Base-by-base conservation (phyloP, 1,139 yeast species). In the Suhomyces coccinellae region DNA sequence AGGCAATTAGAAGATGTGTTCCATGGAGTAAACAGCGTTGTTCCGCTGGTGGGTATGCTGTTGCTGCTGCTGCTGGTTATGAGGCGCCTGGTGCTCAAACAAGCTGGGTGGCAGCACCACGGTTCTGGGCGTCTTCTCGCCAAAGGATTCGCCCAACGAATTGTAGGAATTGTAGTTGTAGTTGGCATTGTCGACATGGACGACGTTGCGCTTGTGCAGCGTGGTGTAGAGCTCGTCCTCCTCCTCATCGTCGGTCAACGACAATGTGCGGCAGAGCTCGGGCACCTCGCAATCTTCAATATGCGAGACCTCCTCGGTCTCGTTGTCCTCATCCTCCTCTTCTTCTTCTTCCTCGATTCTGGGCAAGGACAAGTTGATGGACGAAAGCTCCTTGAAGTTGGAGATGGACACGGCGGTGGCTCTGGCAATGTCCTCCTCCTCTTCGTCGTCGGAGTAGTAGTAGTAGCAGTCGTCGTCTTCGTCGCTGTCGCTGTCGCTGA, bases 381-480 rank as follows among this genome's bases (percentile, higher is more conserved):
- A 52, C 20, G 69, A 66, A 41, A 65, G 54, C 43, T 55, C 49
- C 45, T 56, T 60, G 49, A 50, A 62, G n/a, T 32, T 37, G 17
- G 44, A 38, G 12, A 22, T 26, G 10, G 37, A 20, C 17, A 39
- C 32, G 11, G 20, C 33, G 4, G 38, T 17, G 13, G 42, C 39
- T 7, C 27, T 20, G 31, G 32, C 11, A 17, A 34, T 24, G 29
- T 24, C 36, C 20, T 22, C 27, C 15, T 38, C 48, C 12, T 29
- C 37, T 14, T 44, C 47, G 12, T 45, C 48, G 22, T 58, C 65
- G 38, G 55, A 62, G n/a, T 67, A 64, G 45, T 64, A 62, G 48
- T 62, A 65, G 50, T 67, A 65, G 54, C 65, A 60, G 46, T 66
- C 55, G 31, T 44, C 65, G 36, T 66, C 58, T 53, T 65, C 61